These are phyloP conservation scores for Gossypium gossypioides DNA, from an alignment of 441 rosid genomes.

Conservation along the genomic window DNA sequence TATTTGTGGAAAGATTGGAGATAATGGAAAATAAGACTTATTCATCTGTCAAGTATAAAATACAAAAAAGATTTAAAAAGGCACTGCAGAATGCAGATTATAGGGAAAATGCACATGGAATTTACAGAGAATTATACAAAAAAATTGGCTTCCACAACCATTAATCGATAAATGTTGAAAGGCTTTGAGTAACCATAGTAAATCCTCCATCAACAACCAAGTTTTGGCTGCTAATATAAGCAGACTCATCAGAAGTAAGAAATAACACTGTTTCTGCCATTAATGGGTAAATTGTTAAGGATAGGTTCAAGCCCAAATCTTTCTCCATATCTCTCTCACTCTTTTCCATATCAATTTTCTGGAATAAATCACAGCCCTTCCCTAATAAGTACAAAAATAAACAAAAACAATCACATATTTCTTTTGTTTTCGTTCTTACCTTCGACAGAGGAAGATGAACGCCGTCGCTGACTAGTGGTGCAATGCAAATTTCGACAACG, in stretches of 20 bases:
- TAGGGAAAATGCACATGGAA: conserved; percentile 40
- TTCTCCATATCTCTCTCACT: too few species aligned
- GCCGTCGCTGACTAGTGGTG: too few species aligned
- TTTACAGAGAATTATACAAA: neutral
- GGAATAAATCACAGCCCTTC: too few species aligned
- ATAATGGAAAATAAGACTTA: conserved; percentile 13
- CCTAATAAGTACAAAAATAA: too few species aligned
- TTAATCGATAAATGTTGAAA: conserved; percentile 7
- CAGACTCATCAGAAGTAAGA: conserved; percentile 71
- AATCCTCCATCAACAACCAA: conserved; percentile 72
- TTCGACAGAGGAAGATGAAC: too few species aligned
- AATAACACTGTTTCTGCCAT: conserved; percentile 63
- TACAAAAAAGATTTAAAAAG: neutral
- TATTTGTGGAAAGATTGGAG: neutral
- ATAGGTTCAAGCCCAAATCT: too few species aligned
- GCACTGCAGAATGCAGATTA: conserved; percentile 7
- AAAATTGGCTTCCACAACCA: neutral
- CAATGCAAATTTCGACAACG: too few species aligned
- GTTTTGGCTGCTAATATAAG: conserved; percentile 66
- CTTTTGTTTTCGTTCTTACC: too few species aligned
- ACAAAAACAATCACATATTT: too few species aligned
- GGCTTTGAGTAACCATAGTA: conserved; percentile 40
- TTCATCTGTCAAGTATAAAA: neutral
- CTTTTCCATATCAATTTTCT: too few species aligned
- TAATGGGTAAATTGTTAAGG: too few species aligned